Evolutionary conservation across 192 early-diverging fungal species (phyloP).

Genomic region (Dissophora ornata): DNA sequence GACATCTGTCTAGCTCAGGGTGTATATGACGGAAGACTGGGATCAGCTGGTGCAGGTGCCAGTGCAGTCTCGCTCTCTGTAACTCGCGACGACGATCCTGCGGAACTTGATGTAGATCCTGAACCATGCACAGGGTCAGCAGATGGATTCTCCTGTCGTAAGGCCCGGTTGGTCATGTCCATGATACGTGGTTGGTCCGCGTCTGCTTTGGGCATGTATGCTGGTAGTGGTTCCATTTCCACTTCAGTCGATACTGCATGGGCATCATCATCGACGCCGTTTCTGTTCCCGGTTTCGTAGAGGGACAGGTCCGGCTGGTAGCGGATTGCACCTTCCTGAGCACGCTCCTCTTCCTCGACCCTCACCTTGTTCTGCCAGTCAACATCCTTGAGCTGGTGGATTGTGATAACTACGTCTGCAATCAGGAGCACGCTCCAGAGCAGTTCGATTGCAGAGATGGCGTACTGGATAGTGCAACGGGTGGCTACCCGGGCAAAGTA

Average conservation of each 20-base stretch:
- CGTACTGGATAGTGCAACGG: constrained; percentile 20
- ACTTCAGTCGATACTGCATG: constrained; percentile 5
- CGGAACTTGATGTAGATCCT: background rate
- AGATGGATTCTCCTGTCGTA: background rate
- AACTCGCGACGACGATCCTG: constrained; percentile 1
- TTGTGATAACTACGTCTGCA: background rate
- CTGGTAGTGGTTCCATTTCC: constrained; percentile 31
- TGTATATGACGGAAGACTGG: background rate
- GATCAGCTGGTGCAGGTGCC: background rate
- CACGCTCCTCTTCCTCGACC: constrained; percentile 21
- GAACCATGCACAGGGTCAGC: background rate
- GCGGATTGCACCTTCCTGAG: background rate
- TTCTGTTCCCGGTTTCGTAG: background rate
- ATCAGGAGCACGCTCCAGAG: constrained; percentile 10
- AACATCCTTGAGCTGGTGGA: background rate
- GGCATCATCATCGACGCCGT: background rate
- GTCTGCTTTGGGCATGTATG: constrained; percentile 13
- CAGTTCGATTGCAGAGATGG: constrained; percentile 5
- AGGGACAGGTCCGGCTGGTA: constrained; percentile 31
- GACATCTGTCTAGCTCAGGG: too few species aligned
- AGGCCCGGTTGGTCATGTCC: constrained; percentile 15
- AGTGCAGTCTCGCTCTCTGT: background rate
- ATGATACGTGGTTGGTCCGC: constrained; percentile 21
- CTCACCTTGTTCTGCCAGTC: constrained; percentile 9
- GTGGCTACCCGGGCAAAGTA: background rate